Evolutionary conservation across 805 yeast genomes (phyloP).

Genomic region (Ogataea populi-albae): DNA sequence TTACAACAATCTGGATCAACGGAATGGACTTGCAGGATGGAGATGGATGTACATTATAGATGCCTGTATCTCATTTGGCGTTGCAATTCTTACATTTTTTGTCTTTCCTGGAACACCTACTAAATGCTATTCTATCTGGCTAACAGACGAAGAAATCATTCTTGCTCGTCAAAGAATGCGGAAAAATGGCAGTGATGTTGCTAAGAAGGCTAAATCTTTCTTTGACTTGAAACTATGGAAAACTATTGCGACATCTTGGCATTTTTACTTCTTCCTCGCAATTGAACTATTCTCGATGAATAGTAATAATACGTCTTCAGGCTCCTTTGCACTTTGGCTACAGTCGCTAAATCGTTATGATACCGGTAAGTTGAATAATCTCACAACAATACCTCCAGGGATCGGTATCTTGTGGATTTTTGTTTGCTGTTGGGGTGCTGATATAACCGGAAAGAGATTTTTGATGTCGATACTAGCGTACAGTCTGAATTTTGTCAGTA

Average conservation of each 20-base stretch:
- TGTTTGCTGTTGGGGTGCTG: slow-evolving; percentile 1
- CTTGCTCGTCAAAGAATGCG: slow-evolving; percentile 45
- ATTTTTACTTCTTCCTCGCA: slow-evolving; percentile 52
- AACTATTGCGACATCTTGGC: slow-evolving; percentile 53
- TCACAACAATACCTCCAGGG: slow-evolving; percentile 56
- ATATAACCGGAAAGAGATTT: slow-evolving; percentile 48
- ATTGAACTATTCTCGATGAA: slow-evolving; percentile 63
- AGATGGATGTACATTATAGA: slow-evolving; percentile 56
- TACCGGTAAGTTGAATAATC: slow-evolving; percentile 44
- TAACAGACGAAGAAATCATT: slow-evolving; percentile 55
- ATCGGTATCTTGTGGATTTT: slow-evolving; percentile 45
- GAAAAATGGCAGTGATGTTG: slow-evolving; percentile 31
- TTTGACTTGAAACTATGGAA: slow-evolving; percentile 50
- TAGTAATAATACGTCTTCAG: slow-evolving; percentile 54
- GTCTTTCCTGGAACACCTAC: slow-evolving; percentile 65
- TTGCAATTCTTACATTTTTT: slow-evolving; percentile 27
- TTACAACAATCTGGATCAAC: slow-evolving; percentile 29
- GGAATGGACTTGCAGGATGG: slow-evolving; percentile 43
- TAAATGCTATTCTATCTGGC: slow-evolving; percentile 48
- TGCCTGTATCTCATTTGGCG: slow-evolving; percentile 34
- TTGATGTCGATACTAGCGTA: slow-evolving; percentile 53
- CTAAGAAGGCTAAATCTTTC: slow-evolving; percentile 29
- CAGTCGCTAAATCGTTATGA: slow-evolving; percentile 44
- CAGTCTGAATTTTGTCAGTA: slow-evolving; percentile 52
- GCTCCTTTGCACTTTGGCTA: slow-evolving; percentile 63